Evolutionary conservation across 805 yeast genomes (phyloP).

Genomic region (Candida bentonensis): DNA sequence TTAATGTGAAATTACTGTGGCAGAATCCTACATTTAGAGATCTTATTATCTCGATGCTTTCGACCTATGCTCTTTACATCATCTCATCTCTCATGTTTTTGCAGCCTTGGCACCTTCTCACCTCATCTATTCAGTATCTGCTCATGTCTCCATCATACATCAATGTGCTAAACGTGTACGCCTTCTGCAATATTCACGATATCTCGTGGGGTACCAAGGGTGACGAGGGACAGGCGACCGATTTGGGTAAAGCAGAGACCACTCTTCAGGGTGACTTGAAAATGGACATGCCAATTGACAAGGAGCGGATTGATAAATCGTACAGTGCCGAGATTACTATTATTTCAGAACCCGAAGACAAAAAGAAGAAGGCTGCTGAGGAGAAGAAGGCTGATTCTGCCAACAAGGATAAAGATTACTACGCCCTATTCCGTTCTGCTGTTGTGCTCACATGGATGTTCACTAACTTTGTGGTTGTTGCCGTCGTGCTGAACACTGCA

Average conservation of each 20-base stretch:
- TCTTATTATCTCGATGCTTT: conserved; percentile 67
- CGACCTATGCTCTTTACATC: conserved; percentile 73
- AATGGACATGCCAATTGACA: conserved; percentile 61
- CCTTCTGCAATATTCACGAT: conserved; percentile 93
- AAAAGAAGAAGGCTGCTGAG: conserved; percentile 23
- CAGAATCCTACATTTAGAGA: conserved; percentile 63
- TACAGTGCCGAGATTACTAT: conserved; percentile 53
- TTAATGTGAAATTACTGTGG: conserved; percentile 25
- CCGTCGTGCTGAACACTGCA: conserved; percentile 72
- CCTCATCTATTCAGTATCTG: conserved; percentile 74
- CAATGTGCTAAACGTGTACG: conserved; percentile 83
- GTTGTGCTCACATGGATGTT: conserved; percentile 86
- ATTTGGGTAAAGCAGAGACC: conserved; percentile 73
- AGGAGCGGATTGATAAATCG: conserved; percentile 59
- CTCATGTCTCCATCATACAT: conserved; percentile 79
- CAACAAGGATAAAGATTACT: conserved; percentile 63
- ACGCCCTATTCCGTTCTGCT: conserved; percentile 78
- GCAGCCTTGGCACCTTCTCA: conserved; percentile 88
- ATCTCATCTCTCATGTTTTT: conserved; percentile 67
- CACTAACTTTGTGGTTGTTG: conserved; percentile 68
- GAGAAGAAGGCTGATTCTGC: conserved; percentile 20
- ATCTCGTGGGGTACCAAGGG: conserved; percentile 97
- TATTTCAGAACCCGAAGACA: conserved; percentile 25
- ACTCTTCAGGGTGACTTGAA: conserved; percentile 51
- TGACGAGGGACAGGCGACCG: conserved; percentile 46